phyloP scores from a whole-genome alignment of 2,329 filamentous ascomycete species.

The Fusarium falciforme region DNA sequence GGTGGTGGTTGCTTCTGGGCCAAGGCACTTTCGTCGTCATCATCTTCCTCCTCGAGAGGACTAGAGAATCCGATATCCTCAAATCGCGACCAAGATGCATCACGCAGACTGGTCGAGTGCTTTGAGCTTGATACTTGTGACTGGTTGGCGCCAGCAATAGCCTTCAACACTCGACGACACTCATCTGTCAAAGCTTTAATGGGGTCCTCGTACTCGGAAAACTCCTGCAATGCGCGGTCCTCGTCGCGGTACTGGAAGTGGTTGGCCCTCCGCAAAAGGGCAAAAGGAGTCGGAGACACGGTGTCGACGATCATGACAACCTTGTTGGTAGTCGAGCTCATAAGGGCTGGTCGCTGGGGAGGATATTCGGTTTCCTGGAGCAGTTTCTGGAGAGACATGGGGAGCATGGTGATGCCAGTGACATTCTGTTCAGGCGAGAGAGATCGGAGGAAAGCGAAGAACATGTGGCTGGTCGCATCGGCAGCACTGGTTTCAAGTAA shows the following conservation, averaged over 20 bases:
- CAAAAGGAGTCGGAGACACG: conserved; percentile 94
- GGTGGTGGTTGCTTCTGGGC: conserved; percentile 51
- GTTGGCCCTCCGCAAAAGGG: conserved; percentile 87
- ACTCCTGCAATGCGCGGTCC: conserved; percentile 84
- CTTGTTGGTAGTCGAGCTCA: conserved; percentile 85
- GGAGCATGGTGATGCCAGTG: conserved; percentile 85
- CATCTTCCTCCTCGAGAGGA: conserved; percentile 76
- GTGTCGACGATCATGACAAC: conserved; percentile 97
- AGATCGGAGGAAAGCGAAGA: conserved; percentile 96
- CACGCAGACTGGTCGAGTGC: conserved; percentile 77
- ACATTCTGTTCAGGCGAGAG: conserved; percentile 82
- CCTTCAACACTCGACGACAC: conserved; percentile 88
- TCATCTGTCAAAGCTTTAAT: conserved; percentile 91
- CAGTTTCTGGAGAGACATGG: conserved; percentile 90
- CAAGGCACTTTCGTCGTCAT: conserved; percentile 67
- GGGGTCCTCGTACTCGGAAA: conserved; percentile 90
- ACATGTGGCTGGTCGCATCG: conserved; percentile 95
- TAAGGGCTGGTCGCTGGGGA: conserved; percentile 78
- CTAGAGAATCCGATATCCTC: conserved; percentile 93
- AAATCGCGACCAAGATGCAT: conserved; percentile 96
- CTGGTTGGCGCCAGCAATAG: conserved; percentile 90
- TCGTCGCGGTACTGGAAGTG: conserved; percentile 96
- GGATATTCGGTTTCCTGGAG: conserved; percentile 95
- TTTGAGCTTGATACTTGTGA: conserved; percentile 79
- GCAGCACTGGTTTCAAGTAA: conserved; percentile 73